phyloP scores from a whole-genome alignment of 2,329 filamentous ascomycete species.

The Chaetothyriales sp. region DNA sequence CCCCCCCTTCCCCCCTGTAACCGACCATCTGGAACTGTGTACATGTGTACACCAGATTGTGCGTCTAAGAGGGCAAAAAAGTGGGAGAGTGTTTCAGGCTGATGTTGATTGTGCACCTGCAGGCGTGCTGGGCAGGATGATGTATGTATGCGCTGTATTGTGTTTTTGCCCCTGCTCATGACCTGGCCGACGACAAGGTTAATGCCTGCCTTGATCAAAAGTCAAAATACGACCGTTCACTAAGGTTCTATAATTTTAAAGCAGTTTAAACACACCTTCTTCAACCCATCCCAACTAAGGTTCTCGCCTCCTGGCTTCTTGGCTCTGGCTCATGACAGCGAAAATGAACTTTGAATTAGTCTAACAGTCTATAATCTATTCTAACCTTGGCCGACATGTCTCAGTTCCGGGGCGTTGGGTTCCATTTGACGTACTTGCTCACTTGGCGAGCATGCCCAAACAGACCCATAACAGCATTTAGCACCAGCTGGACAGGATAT shows the following conservation, averaged over 20 bases:
- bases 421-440: constrained; percentile 33
- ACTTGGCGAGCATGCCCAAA: constrained; percentile 34
- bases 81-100: not conserved
- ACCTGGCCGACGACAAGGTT: not conserved
- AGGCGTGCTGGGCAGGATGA: not conserved
- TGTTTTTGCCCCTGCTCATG: not conserved
- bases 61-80: not conserved
- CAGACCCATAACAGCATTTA: constrained; percentile 32
- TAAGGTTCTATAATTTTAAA: not conserved
- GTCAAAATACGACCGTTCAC: not conserved
- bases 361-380: not conserved
- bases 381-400: not conserved
- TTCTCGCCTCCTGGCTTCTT: not conserved
- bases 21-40: not conserved
- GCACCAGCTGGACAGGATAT: constrained; percentile 31
- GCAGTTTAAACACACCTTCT: not conserved
- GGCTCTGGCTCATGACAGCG: too few species aligned
- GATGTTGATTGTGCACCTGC: not conserved
- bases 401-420: constrained; percentile 25
- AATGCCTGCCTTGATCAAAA: not conserved
- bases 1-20: too few species aligned
- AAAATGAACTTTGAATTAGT: not conserved
- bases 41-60: not conserved
- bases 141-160: not conserved
- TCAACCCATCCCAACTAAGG: not conserved